These are phyloP conservation scores for Penicillium ucsense DNA, from an alignment of 495 filamentous ascomycete genomes.

Conservation along the genomic window DNA sequence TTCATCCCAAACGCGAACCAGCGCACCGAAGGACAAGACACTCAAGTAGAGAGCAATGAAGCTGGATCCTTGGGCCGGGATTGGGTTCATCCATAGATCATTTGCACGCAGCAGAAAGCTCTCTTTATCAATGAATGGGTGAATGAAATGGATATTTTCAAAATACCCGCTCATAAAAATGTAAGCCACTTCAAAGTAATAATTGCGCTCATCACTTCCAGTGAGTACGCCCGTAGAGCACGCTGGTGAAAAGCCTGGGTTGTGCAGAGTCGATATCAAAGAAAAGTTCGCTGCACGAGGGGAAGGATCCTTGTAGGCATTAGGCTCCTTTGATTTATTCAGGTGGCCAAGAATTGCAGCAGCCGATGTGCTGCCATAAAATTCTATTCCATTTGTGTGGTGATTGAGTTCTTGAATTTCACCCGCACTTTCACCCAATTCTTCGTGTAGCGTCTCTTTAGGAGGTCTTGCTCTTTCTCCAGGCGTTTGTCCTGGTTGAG, in stretches of 20 bases:
- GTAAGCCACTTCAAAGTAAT: slow-evolving; percentile 33
- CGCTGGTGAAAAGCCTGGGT: slow-evolving; percentile 29
- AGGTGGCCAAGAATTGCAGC: slow-evolving; percentile 26
- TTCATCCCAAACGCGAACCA: slow-evolving; percentile 34
- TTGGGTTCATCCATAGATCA: slow-evolving; percentile 27
- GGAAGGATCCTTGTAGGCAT: slow-evolving; percentile 9
- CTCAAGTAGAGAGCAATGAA: slow-evolving; percentile 34
- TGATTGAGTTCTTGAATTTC: slow-evolving; percentile 31
- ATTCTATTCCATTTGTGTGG: slow-evolving; percentile 33
- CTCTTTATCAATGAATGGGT: slow-evolving; percentile 34
- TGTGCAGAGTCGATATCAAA: slow-evolving; percentile 30
- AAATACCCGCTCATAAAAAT: slow-evolving; percentile 37
- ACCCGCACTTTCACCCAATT: slow-evolving; percentile 19
- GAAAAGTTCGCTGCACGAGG: slow-evolving; percentile 13
- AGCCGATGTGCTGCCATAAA: slow-evolving; percentile 32
- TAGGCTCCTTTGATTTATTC: slow-evolving; percentile 20
- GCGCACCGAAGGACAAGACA: slow-evolving; percentile 27
- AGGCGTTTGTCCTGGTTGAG: slow-evolving; percentile 15
- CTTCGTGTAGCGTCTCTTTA: slow-evolving; percentile 12
- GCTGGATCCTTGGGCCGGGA: slow-evolving; percentile 22
- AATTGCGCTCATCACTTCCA: slow-evolving; percentile 21
- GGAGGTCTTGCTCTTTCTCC: slow-evolving; percentile 8
- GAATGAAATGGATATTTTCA: slow-evolving; percentile 33
- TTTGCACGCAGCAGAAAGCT: slow-evolving; percentile 27
- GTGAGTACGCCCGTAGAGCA: slow-evolving; percentile 11